Evolutionary conservation across 305 asterid species (phyloP), one percentile per base, ranked within the genome.

Genomic region (Fraxinus albicans): DNA sequence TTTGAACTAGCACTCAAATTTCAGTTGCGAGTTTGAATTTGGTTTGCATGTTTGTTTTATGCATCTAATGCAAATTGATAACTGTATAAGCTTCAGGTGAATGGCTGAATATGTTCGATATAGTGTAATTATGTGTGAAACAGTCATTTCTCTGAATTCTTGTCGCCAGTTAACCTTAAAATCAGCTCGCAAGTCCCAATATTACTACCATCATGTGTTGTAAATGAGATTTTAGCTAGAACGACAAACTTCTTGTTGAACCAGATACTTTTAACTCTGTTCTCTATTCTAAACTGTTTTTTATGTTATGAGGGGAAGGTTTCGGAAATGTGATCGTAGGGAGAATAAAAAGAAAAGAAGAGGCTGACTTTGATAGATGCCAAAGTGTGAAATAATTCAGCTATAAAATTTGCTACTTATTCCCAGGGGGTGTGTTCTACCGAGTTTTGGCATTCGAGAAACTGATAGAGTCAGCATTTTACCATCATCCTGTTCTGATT

Each of bases 1-100:
- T 27, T 60, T 13, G 27, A 79, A 77, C 65, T 77, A 53, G 78
- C 33, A 34, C 40, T 72, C 69, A 65, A 47, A 65, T 77, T 55
- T 84, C n/a, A 65, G 21, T 33, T 5, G 4, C 63, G 40, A 27
- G 40, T 74, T 82, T 53, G 60, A 69, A 73, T 74, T 36, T 3
- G 12, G 82, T 47, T 8, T 9, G 31, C 19, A 69, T 23, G 25
- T 55, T 12, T 34, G 65, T 80, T 8, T 44, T 63, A 55, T 35
- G 31, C 21, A 55, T n/a, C 7, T 55, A 35, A 53, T 15, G 1
- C 23, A 38, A 69, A 69, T 40, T 84, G 67, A 23, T 65, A 19
- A 75, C 31, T n/a, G 13, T 27, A 58, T 31, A 10, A 79, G 75
- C 38, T 47, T 8, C 79, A 73, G 74, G 74, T 36, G 63, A 33